These are phyloP conservation scores for Fusarium acutatum DNA, from an alignment of 2,329 filamentous ascomycete genomes.

Conservation along the genomic window DNA sequence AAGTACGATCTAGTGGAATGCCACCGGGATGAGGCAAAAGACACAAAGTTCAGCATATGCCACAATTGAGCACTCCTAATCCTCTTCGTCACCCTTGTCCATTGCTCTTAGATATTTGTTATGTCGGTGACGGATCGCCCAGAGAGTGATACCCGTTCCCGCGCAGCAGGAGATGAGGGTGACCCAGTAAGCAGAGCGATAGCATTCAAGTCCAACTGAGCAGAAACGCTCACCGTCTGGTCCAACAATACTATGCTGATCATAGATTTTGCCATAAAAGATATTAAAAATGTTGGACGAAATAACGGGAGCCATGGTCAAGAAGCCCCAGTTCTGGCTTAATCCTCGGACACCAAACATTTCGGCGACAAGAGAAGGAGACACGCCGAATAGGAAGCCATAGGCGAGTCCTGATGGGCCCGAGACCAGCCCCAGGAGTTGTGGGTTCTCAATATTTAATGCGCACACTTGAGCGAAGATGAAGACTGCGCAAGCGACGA, in stretches of 20 bases:
- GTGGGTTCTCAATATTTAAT: slow-evolving; percentile 77
- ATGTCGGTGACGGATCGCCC: slow-evolving; percentile 71
- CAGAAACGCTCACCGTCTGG: slow-evolving; percentile 78
- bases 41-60: background rate
- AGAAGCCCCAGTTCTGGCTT: slow-evolving; percentile 95
- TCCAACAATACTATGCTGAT: slow-evolving; percentile 76
- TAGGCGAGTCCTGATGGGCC: slow-evolving; percentile 88
- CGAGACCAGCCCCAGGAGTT: slow-evolving; percentile 80
- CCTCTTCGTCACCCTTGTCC: slow-evolving; percentile 51
- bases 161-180: slow-evolving; percentile 77
- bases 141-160: slow-evolving; percentile 75
- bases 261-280: slow-evolving; percentile 86
- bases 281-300: slow-evolving; percentile 94
- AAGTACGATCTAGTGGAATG: background rate
- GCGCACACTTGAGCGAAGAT: slow-evolving; percentile 80
- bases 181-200: slow-evolving; percentile 80
- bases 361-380: slow-evolving; percentile 87
- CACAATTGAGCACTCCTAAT: slow-evolving; percentile 29
- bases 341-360: slow-evolving; percentile 90
- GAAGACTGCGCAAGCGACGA: slow-evolving; percentile 80
- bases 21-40: background rate
- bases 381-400: slow-evolving; percentile 93
- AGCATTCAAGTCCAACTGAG: slow-evolving; percentile 80
- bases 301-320: slow-evolving; percentile 88
- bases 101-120: slow-evolving; percentile 49